These are phyloP conservation scores for Kingdonia uniflora DNA, from an alignment of 164 flowering plant genomes.

Conservation along the genomic window DNA sequence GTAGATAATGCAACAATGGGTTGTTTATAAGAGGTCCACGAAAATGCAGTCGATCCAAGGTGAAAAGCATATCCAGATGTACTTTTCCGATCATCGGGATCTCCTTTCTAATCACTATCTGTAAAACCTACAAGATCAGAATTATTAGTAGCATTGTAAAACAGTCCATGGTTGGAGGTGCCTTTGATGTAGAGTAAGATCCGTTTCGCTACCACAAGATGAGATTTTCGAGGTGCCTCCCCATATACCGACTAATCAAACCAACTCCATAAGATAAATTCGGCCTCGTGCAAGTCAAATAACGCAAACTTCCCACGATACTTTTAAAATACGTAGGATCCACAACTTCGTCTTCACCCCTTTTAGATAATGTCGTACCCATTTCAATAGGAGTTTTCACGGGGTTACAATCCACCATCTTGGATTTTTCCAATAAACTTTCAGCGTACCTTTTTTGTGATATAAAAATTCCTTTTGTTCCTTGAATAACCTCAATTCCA, in stretches of 20 bases:
- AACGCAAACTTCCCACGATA: slow-evolving; percentile 7
- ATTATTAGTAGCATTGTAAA: background rate
- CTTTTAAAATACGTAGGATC: background rate
- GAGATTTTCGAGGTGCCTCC: background rate
- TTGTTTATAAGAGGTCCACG: slow-evolving; percentile 5
- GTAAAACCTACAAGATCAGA: background rate
- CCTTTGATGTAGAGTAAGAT: slow-evolving; percentile 3
- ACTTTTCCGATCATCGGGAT: background rate
- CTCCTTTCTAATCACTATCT: slow-evolving; percentile 1
- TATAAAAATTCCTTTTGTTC: background rate
- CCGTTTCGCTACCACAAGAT: background rate
- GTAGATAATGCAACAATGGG: background rate
- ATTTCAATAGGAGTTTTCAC: too few species aligned
- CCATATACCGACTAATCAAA: slow-evolving; percentile 2
- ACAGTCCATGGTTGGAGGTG: too few species aligned
- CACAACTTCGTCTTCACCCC: background rate
- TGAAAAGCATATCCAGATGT: slow-evolving; percentile 2
- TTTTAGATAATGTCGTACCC: background rate
- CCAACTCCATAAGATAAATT: slow-evolving; percentile 1
- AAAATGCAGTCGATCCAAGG: background rate
- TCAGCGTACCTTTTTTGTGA: too few species aligned
- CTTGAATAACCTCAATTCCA: background rate
- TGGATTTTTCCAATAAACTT: too few species aligned
- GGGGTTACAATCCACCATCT: too few species aligned
- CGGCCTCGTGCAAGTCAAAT: slow-evolving; percentile 6